These are phyloP conservation scores for Heracleum sosnowskyi DNA, from an alignment of 129 eudicot species.

Conservation along the genomic window DNA sequence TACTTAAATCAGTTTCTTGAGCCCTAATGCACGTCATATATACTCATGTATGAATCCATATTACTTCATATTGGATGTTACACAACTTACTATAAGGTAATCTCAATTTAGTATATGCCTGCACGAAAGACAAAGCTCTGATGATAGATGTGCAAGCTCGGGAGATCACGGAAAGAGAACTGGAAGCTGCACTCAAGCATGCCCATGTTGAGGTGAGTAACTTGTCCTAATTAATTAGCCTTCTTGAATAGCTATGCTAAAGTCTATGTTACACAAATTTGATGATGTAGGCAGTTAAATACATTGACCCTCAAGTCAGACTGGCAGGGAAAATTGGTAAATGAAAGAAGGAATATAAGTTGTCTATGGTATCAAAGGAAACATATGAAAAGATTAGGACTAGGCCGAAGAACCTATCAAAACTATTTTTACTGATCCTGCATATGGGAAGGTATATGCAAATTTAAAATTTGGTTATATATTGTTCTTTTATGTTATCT, in stretches of 20 bases:
- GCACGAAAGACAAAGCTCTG: constrained; percentile 88
- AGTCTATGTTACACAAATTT: constrained; percentile 6
- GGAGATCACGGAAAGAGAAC: constrained; percentile 80
- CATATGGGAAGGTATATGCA: constrained; percentile 74
- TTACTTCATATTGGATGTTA: constrained; percentile 21
- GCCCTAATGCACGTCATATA: neutral
- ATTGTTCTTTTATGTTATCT: neutral
- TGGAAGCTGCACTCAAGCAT: constrained; percentile 79
- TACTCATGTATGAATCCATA: neutral
- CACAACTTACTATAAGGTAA: constrained; percentile 79
- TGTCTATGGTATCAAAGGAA: constrained; percentile 69
- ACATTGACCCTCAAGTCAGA: constrained; percentile 83
- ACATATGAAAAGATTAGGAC: constrained; percentile 60
- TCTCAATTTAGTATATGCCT: constrained; percentile 89
- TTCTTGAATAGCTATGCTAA: neutral
- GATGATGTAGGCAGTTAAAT: constrained; percentile 73
- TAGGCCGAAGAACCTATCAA: constrained; percentile 61
- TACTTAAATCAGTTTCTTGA: neutral
- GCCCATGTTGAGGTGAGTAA: constrained; percentile 85
- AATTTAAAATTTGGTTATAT: constrained; percentile 5
- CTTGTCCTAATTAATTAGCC: neutral
- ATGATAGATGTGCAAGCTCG: constrained; percentile 96
- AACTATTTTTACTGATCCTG: constrained; percentile 84
- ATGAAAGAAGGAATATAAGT: constrained; percentile 62
- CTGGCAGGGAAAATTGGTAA: constrained; percentile 86